Percentiles rank a stretch among this genome's conserved stretches.
These are phyloP conservation scores for Abrus precatorius DNA, from an alignment of 306 rosid species.

Conservation along the genomic window DNA sequence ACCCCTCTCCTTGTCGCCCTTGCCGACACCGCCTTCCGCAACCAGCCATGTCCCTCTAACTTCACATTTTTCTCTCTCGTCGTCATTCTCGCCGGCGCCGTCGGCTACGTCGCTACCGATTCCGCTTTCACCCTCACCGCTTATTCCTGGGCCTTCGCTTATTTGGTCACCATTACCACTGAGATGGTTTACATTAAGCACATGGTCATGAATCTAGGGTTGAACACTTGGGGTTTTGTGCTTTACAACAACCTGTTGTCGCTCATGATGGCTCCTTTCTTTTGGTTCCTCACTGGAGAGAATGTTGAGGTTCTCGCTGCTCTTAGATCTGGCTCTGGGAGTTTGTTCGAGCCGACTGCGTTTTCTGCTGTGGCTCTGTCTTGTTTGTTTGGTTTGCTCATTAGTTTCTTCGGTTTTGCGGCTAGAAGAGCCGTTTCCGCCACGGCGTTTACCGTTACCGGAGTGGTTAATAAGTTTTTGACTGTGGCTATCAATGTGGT, in stretches of 20 bases:
- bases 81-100: slow-evolving; percentile 84
- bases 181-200: slow-evolving; percentile 99
- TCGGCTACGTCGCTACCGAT: slow-evolving; percentile 93
- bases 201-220: slow-evolving; percentile 90
- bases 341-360: slow-evolving; percentile 65
- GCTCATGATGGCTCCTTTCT: slow-evolving; percentile 81
- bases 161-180: slow-evolving; percentile 84
- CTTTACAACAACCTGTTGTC: slow-evolving; percentile 84
- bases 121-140: slow-evolving; percentile 85
- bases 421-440: slow-evolving; percentile 93
- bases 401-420: slow-evolving; percentile 97
- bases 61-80: slow-evolving; percentile 79
- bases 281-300: slow-evolving; percentile 89
- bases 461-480: slow-evolving; percentile 95
- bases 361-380: slow-evolving; percentile 75
- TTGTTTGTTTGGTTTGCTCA: slow-evolving; percentile 87
- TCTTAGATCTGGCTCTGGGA: slow-evolving; percentile 58
- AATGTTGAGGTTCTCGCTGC: slow-evolving; percentile 74
- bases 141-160: slow-evolving; percentile 95
- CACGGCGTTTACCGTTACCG: slow-evolving; percentile 93
- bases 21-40: slow-evolving; percentile 81
- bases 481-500: slow-evolving; percentile 88
- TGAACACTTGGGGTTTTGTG: slow-evolving; percentile 96
- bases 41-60: slow-evolving; percentile 81
- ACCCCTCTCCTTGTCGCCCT: slow-evolving; percentile 95